Evolutionary conservation across 306 rosid genomes (phyloP), one percentile per base, ranked within the genome.

Genomic region (Cicer arietinum): DNA sequence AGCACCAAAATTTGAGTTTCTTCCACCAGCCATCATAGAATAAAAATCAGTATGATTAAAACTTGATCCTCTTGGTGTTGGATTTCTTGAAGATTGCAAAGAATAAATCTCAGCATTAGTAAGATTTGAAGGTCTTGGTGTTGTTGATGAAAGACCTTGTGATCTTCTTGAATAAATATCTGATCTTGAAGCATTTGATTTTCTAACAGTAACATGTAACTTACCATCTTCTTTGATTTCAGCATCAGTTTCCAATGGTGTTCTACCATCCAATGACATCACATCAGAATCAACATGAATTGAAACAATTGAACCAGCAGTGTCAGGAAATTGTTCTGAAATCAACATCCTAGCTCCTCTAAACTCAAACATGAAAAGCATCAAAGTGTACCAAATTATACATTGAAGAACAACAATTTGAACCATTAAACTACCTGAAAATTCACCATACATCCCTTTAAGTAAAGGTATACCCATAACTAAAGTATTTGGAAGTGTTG

Each of bases 321-420:
- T 90, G 71, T 90, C 97, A 8, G 98, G 98, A 8, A 90, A 93
- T 67, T 93, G 98, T 81, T 93, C 93, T 30, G 98, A 93, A 22
- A 93, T 93, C 1, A 93, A 67, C 59, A 89, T 74, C 20, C 85
- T 84, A 1, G 98, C 98, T 6, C 92, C 97, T 50, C 98, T 79
- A 35, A 67, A 93, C 60, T 93, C 98, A 53, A 93, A 91, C 93
- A 93, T 7, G 81, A 93, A 91, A 6, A 93, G 79, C 96, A 93
- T 88, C 77, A 93, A 51, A 43, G 97, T 91, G 86, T 93, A 93
- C 98, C 98, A 93, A 41, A 91, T 91, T 40, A 93, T 91, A 70
- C 98, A 91, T 16, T 94, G 98, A 30, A 94, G 94, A 7, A 94
- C 97, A 43, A 94, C 98, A 73, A 94, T 90, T 60, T 93, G 98